phyloP scores from a whole-genome alignment of 2,329 filamentous ascomycete genomes.

The Arthrobotrys conoides region DNA sequence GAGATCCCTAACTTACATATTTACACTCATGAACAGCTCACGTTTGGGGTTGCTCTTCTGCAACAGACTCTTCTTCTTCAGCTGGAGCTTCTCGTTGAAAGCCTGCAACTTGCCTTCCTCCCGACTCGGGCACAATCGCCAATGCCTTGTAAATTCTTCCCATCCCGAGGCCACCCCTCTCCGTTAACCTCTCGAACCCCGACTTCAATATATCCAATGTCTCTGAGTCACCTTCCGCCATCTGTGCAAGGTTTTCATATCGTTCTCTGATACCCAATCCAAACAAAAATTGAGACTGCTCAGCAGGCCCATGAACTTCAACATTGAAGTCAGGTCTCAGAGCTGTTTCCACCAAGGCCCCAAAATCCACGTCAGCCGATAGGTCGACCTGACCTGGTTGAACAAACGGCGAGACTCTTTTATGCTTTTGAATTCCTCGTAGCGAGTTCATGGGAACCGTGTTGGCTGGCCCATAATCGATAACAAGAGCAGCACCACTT shows the following conservation, averaged over 20 bases:
- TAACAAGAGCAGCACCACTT: constrained; percentile 89
- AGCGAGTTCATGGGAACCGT: constrained; percentile 89
- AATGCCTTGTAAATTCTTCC: constrained; percentile 94
- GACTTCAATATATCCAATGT: constrained; percentile 76
- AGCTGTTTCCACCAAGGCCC: constrained; percentile 85
- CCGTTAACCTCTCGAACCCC: constrained; percentile 84
- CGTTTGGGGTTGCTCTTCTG: background rate
- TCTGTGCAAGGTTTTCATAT: constrained; percentile 76
- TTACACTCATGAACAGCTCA: background rate
- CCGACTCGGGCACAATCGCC: constrained; percentile 88
- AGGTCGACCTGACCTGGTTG: constrained; percentile 87
- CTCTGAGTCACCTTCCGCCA: constrained; percentile 67
- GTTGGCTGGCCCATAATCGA: constrained; percentile 89
- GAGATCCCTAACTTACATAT: background rate
- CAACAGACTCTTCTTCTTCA: background rate
- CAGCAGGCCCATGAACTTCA: constrained; percentile 91
- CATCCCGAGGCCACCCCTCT: constrained; percentile 87
- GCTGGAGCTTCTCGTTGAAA: constrained; percentile 70
- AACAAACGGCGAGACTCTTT: constrained; percentile 82
- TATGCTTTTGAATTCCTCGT: constrained; percentile 86
- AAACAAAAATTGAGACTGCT: constrained; percentile 84
- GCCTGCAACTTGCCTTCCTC: constrained; percentile 83
- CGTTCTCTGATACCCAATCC: constrained; percentile 87
- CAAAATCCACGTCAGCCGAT: constrained; percentile 93
- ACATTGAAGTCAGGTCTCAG: constrained; percentile 81